These are phyloP conservation scores for Arachnopeziza araneosa DNA, from an alignment of 2,329 filamentous ascomycete genomes.

Conservation along the genomic window DNA sequence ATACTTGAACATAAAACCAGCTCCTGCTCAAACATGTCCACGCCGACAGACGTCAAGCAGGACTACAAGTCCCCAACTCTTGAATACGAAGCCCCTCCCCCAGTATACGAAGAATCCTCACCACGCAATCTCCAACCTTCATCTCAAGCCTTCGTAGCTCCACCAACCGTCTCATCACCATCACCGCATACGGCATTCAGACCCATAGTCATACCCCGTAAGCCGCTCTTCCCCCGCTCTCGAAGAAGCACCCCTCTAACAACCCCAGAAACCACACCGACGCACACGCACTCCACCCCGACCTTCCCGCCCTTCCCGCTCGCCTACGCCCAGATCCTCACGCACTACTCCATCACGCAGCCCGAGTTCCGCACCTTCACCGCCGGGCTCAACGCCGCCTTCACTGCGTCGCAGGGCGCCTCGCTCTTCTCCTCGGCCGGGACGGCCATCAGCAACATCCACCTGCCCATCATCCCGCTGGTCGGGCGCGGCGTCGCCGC, in stretches of 20 bases:
- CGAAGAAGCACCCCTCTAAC: neutral
- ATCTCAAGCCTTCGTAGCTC: neutral
- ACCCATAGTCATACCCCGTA: constrained; percentile 11
- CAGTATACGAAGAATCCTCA: neutral
- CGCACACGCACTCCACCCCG: constrained; percentile 2
- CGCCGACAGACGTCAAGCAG: neutral
- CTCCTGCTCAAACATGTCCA: neutral
- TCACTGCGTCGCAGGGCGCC: constrained; percentile 4
- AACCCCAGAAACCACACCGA: too few relatives aligned
- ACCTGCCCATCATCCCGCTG: neutral
- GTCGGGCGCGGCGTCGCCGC: neutral
- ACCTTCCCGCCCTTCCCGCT: constrained; percentile 11
- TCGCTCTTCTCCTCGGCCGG: constrained; percentile 4
- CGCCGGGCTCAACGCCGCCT: constrained; percentile 11
- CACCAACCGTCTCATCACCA: neutral
- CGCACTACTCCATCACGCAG: neutral
- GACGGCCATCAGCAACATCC: neutral
- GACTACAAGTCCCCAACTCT: neutral
- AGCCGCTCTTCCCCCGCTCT: neutral
- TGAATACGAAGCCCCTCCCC: neutral
- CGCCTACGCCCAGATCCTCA: constrained; percentile 7
- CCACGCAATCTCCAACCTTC: neutral
- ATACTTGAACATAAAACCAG: neutral
- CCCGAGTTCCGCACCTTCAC: constrained; percentile 8
- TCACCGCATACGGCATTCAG: constrained; percentile 1